Conservation (phyloP, 2,329 filamentous ascomycete species). For the Didymosphaeria variabile region DNA sequence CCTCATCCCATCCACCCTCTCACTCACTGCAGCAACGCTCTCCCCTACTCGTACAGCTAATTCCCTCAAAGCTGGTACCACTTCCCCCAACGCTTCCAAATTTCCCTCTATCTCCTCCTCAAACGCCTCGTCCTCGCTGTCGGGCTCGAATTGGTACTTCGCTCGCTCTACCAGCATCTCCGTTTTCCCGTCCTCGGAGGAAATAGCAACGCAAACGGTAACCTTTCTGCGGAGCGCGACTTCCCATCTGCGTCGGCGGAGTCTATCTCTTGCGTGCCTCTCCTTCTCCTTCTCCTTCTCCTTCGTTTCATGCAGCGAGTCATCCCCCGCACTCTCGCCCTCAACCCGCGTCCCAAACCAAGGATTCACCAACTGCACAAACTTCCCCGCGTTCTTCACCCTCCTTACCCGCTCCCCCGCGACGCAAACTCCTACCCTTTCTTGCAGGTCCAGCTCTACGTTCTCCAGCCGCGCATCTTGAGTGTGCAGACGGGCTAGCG, state of each 20-base stretch:
- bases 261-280: too few relatives aligned
- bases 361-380: neutral
- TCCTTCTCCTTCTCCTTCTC: too few relatives aligned
- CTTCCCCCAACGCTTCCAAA: neutral
- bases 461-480: neutral
- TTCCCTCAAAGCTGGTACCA: neutral
- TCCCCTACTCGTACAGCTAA: neutral
- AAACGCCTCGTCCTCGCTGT: conserved; percentile 1
- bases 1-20: neutral
- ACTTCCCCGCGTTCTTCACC: neutral
- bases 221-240: neutral
- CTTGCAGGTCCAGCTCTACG: neutral
- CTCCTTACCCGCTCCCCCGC: neutral
- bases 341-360: too few relatives aligned
- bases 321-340: too few relatives aligned
- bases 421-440: neutral
- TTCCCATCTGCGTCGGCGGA: neutral
- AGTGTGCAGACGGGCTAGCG: neutral
- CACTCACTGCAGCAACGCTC: neutral
- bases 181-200: neutral
- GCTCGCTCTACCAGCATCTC: neutral
- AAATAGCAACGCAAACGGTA: neutral
- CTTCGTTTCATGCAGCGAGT: too few relatives aligned
- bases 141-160: conserved; percentile 6
- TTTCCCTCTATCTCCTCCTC: conserved; percentile 1